Base-by-base conservation (phyloP, 148 eudicot species). In the Rheum nobile region DNA sequence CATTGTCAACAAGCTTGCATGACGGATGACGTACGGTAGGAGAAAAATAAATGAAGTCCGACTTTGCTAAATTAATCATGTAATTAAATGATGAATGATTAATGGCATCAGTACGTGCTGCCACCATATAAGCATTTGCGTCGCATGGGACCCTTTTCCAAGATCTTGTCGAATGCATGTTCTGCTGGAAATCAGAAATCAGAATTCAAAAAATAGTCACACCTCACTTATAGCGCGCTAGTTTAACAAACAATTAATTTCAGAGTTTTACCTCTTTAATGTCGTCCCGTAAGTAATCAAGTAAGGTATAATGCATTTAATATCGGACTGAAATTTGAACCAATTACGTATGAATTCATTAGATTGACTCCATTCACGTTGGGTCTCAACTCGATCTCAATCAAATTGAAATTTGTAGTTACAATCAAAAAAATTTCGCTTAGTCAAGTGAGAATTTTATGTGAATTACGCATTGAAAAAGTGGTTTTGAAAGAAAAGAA, bases 121-220 rank as follows among this genome's bases (percentile, higher is more conserved):
- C 70, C 70, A 65, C 39, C 70, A 65, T 65, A 31, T 65, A 65
- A 65, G 39, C 70, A 65, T 31, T 65, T 65, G 70, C 22, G 41
- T 65, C 16, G 41, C 38, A 32, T 65, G 70, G 70, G 70, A 34
- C 70, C 70, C 70, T 31, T 65, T 34, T 65, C 21, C 21, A 65
- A 65, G 70, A 65, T 65, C 70, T 65, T 65, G 70, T 65, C 70
- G 39, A 65, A 5, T 65, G 70, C 69, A 14, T 63, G n/a, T 63
- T 63, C 69, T 63, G 21, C 38, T 34, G 16, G 39, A 21, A 9
- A 16, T 57, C 32, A 11, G 4, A 17, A 17, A 14, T 34, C 70
- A 0, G 35, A 61, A 28, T 61, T 61, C 35, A 26, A 29, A 61
- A 26, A 24, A 55, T 26, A 48, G 6, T 54, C 26, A 7, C 61